These are phyloP conservation scores for Fusarium mexicanum DNA, from an alignment of 2,329 filamentous ascomycete genomes.

Conservation along the genomic window DNA sequence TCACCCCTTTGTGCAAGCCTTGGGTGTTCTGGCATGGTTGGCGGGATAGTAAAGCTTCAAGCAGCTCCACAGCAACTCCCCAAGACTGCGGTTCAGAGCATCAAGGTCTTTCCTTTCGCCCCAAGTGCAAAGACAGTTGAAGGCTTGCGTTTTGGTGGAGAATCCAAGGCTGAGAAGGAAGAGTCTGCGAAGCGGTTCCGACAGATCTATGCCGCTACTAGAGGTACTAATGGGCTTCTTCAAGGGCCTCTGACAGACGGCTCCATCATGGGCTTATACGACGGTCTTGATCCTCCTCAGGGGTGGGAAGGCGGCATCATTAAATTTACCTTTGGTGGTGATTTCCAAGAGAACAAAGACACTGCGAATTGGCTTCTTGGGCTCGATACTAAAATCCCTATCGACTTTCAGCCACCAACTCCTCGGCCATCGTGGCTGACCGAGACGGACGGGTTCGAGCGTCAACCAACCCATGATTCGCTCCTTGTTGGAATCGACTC, in stretches of 20 bases:
- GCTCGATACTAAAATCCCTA: slow-evolving; percentile 74
- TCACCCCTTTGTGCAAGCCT: slow-evolving; percentile 78
- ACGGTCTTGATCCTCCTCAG: slow-evolving; percentile 62
- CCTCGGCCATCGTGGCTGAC: slow-evolving; percentile 68
- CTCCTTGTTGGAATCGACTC: slow-evolving; percentile 85
- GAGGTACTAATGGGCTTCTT: slow-evolving; percentile 69
- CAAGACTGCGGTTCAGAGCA: slow-evolving; percentile 68
- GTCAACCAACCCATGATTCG: slow-evolving; percentile 65
- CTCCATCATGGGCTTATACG: slow-evolving; percentile 73
- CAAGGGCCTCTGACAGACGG: slow-evolving; percentile 91
- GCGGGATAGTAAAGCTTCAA: slow-evolving; percentile 88
- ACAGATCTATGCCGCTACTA: slow-evolving; percentile 72
- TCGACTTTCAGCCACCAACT: slow-evolving; percentile 82
- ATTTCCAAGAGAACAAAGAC: slow-evolving; percentile 58
- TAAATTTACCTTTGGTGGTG: slow-evolving; percentile 69
- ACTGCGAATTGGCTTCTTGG: slow-evolving; percentile 77
- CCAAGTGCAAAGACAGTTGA: slow-evolving; percentile 65
- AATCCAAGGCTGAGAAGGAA: slow-evolving; percentile 84
- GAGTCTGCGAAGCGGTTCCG: slow-evolving; percentile 77
- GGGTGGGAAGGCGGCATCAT: slow-evolving; percentile 87
- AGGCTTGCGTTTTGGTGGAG: slow-evolving; percentile 86
- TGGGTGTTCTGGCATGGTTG: slow-evolving; percentile 77
- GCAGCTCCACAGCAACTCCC: slow-evolving; percentile 78
- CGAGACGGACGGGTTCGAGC: slow-evolving; percentile 58
- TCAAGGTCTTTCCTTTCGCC: slow-evolving; percentile 86